These are phyloP conservation scores for Acacia acuminata DNA, from an alignment of 306 rosid species.

Conservation along the genomic window DNA sequence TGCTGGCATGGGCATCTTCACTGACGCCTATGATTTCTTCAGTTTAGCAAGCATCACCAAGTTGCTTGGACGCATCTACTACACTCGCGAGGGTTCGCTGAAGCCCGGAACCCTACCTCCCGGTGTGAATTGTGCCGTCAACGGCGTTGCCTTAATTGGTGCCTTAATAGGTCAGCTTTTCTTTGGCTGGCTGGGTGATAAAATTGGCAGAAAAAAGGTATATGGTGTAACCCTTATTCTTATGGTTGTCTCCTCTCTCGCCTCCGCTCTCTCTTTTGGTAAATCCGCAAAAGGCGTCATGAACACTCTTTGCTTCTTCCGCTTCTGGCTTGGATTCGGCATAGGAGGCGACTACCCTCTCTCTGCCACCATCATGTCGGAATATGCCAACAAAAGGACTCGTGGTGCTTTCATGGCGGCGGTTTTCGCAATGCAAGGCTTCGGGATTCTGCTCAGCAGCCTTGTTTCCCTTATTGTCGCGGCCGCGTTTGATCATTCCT, in stretches of 20 bases:
- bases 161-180: not conserved
- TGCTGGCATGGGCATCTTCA: too few relatives aligned
- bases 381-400: not conserved
- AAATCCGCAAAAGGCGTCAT: not conserved
- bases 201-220: not conserved
- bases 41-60: too few relatives aligned
- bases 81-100: too few relatives aligned
- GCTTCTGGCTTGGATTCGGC: not conserved
- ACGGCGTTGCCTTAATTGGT: not conserved
- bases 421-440: not conserved
- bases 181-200: not conserved
- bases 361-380: not conserved
- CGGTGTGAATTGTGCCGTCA: not conserved
- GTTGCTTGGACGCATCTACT: too few relatives aligned
- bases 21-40: too few relatives aligned
- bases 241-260: slow-evolving; percentile 54
- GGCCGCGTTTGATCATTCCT: slow-evolving; percentile 30
- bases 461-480: not conserved
- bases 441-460: not conserved
- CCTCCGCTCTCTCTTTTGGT: slow-evolving; percentile 44
- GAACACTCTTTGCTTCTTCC: not conserved
- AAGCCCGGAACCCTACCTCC: too few relatives aligned
- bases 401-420: not conserved
- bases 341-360: not conserved
- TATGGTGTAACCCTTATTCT: slow-evolving; percentile 39